Base-by-base conservation (phyloP, 2,329 filamentous ascomycete species). In the Verruconis gallopava region DNA sequence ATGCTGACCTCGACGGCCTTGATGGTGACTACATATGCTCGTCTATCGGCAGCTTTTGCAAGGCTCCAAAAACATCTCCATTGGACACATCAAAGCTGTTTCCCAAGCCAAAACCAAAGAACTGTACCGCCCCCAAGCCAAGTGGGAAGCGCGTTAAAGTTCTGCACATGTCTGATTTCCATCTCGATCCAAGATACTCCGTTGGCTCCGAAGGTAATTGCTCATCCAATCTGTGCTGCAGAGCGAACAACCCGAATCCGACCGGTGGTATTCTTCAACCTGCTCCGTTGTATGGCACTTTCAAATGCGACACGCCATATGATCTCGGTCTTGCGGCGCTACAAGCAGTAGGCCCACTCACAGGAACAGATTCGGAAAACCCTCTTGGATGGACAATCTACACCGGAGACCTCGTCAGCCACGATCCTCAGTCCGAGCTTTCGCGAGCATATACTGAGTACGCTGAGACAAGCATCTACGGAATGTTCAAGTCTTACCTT, bases 21-120 rank as follows among this genome's bases (percentile, higher is more conserved):
- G 73, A 77, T 51, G 73, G 72, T 4, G 57, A 65, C 42, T 74
- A 72, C 46, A 75, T 77, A 36, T 77, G 73, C 58, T 65, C 68
- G 47, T 64, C 58, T 13, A 48, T 75, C 4, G 65, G 61, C 40
- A 60, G 48, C 4, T 73, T 68, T 50, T 77, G 73, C 50, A 53
- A 61, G 1, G 50, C 53, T 11, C 72, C 72, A 4, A 51, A 51
- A 1, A 66, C 68, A 2, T 56, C 57, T 4, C 60, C 65, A 0
- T 53, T 70, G 21, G 62, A 71, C 47, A 66, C 60, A 2, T 62
- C 63, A 1, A 47, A 48, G 2, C 49, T 67, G 3, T 77, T 76
- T 44, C 65, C 71, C 5, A 75, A 73, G 50, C 66, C 70, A 2
- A 74, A 69, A 49, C 72, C 72, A 1, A 53, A 47, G 3, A 62